Conservation (phyloP, 106 monocot genomes). For the Chionographis japonica region DNA sequence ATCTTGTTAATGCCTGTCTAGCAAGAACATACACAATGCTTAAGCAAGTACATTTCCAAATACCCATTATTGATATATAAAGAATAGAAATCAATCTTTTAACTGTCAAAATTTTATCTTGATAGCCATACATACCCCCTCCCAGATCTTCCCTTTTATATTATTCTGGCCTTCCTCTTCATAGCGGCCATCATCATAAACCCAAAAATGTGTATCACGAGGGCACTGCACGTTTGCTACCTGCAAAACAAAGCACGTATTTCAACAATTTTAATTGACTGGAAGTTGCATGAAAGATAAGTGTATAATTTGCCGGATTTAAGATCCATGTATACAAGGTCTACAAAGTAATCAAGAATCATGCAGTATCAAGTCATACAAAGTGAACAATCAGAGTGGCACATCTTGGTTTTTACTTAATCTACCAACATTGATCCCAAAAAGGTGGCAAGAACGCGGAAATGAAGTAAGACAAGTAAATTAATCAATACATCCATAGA, state of each 20-base stretch:
- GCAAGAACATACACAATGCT: neutral
- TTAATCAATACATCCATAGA: too few species aligned
- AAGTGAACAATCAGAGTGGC: too few species aligned
- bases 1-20: slow-evolving; percentile 59
- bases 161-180: slow-evolving; percentile 95
- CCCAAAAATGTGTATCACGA: slow-evolving; percentile 93
- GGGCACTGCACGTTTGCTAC: slow-evolving; percentile 87
- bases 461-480: too few species aligned
- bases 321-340: too few species aligned
- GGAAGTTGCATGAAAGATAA: too few species aligned
- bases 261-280: neutral
- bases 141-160: slow-evolving; percentile 89
- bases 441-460: too few species aligned
- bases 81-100: neutral
- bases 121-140: slow-evolving; percentile 46
- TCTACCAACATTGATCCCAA: too few species aligned
- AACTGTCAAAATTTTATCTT: neutral
- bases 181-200: slow-evolving; percentile 89
- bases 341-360: too few species aligned
- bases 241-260: slow-evolving; percentile 28
- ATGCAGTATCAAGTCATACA: too few species aligned
- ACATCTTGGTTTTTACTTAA: too few species aligned
- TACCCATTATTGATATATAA: neutral
- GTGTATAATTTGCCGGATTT: too few species aligned
- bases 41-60: neutral